Percentiles rank a stretch among this genome's conserved stretches.
Conservation (phyloP, 1,284 basidiomycete genomes). For the Ustilago xerochloae region DNA sequence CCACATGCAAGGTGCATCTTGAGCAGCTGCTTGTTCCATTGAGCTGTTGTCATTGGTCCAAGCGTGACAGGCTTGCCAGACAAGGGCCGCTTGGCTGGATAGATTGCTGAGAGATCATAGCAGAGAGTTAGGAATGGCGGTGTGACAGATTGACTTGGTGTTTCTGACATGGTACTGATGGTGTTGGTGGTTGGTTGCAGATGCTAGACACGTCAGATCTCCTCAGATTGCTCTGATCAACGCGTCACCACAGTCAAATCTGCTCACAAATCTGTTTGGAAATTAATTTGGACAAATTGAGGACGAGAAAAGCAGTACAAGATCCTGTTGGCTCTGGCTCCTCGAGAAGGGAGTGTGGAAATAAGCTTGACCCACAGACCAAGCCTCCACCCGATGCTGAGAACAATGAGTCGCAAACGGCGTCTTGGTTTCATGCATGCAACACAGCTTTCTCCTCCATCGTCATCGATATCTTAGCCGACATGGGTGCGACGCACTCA, state of each 20-base stretch:
- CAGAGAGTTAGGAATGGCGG: neutral
- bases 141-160: too few species aligned
- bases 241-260: too few species aligned
- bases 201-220: neutral
- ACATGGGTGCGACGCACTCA: too few species aligned
- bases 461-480: too few species aligned
- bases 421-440: neutral
- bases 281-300: too few species aligned
- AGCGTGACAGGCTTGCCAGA: neutral
- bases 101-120: neutral
- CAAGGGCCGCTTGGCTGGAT: neutral
- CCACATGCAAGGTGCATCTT: neutral
- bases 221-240: too few species aligned
- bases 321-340: too few species aligned
- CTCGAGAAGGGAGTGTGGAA: too few species aligned
- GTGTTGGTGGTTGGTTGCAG: neutral
- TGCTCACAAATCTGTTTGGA: too few species aligned
- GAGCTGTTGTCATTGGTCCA: neutral
- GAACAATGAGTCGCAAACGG: neutral
- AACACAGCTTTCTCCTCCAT: neutral
- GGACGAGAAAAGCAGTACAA: too few species aligned
- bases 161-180: too few species aligned
- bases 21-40: neutral
- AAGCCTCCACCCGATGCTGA: neutral
- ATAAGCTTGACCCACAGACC: neutral